phyloP scores from a whole-genome alignment of 306 rosid genomes.

The Vicia villosa region DNA sequence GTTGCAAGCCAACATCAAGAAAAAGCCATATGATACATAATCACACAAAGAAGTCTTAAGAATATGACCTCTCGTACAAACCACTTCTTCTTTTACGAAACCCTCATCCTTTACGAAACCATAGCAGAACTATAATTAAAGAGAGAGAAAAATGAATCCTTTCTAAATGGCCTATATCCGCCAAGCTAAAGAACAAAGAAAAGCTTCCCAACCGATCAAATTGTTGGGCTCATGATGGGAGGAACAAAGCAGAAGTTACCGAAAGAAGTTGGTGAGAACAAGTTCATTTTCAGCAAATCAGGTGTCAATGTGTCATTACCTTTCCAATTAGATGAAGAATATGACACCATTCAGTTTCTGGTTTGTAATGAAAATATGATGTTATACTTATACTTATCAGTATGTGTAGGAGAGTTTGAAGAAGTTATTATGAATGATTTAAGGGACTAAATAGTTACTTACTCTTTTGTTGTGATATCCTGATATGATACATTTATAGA shows the following conservation, averaged over 20 bases:
- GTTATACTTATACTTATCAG: neutral
- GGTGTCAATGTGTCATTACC: neutral
- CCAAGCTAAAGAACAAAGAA: neutral
- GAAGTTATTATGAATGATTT: neutral
- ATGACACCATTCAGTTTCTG: constrained; percentile 18
- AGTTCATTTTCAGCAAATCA: constrained; percentile 43
- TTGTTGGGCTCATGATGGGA: constrained; percentile 51
- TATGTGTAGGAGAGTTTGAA: too few species aligned
- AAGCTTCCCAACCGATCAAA: neutral
- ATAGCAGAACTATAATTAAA: neutral
- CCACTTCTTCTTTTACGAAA: too few species aligned
- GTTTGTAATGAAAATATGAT: constrained; percentile 31
- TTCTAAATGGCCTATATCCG: neutral
- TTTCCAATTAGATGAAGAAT: constrained; percentile 40
- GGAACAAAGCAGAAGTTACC: constrained; percentile 50
- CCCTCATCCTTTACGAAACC: too few species aligned
- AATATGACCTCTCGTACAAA: too few species aligned
- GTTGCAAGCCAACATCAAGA: too few species aligned
- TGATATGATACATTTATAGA: neutral
- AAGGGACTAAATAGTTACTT: neutral
- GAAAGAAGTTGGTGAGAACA: constrained; percentile 50
- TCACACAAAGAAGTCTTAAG: too few species aligned
- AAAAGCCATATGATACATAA: too few species aligned
- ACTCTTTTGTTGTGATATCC: neutral
- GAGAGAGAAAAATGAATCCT: neutral